Percentiles rank a stretch among this genome's conserved stretches.
These are phyloP conservation scores for Orbilia ellipsospora DNA, from an alignment of 2,329 filamentous ascomycete genomes.

Conservation along the genomic window DNA sequence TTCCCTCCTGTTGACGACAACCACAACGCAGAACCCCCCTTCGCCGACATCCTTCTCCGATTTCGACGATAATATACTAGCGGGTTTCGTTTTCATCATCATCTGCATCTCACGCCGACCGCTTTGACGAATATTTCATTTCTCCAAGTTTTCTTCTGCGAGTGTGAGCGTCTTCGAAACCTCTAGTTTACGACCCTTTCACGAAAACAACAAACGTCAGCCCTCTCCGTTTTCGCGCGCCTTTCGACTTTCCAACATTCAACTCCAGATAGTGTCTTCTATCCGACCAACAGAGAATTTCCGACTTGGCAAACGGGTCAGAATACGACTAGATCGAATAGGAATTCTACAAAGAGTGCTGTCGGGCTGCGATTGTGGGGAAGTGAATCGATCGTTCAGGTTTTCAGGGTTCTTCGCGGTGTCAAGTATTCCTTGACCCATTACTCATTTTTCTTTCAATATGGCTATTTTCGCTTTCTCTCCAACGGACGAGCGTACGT, in stretches of 20 bases:
- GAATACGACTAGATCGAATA: constrained; percentile 25
- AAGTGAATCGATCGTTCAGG: constrained; percentile 8
- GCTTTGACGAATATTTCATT: not conserved
- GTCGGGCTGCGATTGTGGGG: constrained; percentile 20
- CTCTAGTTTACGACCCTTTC: constrained; percentile 1
- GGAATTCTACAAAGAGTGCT: constrained; percentile 22
- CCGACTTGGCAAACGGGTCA: constrained; percentile 9
- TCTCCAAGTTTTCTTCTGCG: not conserved
- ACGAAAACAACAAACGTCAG: constrained; percentile 2
- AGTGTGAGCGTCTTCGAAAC: constrained; percentile 1
- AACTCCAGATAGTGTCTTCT: constrained; percentile 29
- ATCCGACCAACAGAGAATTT: constrained; percentile 37
- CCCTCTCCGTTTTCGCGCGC: constrained; percentile 36
- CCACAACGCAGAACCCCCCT: constrained; percentile 8
- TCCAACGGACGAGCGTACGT: constrained; percentile 52
- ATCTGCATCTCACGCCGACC: not conserved
- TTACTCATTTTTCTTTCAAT: constrained; percentile 13
- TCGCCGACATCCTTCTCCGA: not conserved
- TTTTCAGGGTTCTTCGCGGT: constrained; percentile 20
- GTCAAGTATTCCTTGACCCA: constrained; percentile 27
- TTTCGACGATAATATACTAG: not conserved
- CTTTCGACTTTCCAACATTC: not conserved
- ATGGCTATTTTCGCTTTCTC: constrained; percentile 30
- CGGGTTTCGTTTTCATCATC: no score
- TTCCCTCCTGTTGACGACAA: constrained; percentile 16